phyloP scores from a whole-genome alignment of 2,329 filamentous ascomycete genomes.

The Scedosporium apiospermum region DNA sequence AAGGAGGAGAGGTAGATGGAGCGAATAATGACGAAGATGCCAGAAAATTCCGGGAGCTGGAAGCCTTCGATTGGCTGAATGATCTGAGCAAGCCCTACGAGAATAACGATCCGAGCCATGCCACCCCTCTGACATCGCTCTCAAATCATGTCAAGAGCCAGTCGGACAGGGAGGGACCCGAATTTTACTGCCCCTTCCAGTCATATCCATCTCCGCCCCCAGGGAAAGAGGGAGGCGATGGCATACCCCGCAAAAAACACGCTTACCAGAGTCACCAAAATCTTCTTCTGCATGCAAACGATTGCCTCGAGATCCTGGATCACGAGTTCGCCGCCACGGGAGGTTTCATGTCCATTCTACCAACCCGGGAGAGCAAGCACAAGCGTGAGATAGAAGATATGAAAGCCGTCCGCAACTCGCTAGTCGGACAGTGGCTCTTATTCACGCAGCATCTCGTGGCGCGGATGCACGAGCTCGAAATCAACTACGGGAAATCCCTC shows the following conservation, averaged over 20 bases:
- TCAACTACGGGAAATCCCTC: constrained; percentile 38
- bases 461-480: constrained; percentile 49
- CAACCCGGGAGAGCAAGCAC: constrained; percentile 26
- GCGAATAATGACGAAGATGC: constrained; percentile 8
- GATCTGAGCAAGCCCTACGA: constrained; percentile 38
- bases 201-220: constrained; percentile 12
- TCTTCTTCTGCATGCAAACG: constrained; percentile 48
- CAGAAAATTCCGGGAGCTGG: constrained; percentile 26
- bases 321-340: constrained; percentile 47
- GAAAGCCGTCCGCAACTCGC: constrained; percentile 34
- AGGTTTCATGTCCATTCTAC: constrained; percentile 45
- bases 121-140: constrained; percentile 35
- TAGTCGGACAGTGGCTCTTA: constrained; percentile 48
- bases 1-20: constrained; percentile 18
- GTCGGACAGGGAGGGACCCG: constrained; percentile 29
- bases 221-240: not conserved
- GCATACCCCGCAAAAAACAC: constrained; percentile 8
- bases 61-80: constrained; percentile 49
- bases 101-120: constrained; percentile 36
- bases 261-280: constrained; percentile 38
- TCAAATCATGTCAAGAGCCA: constrained; percentile 34
- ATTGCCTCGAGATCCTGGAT: constrained; percentile 49
- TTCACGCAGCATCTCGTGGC: constrained; percentile 42
- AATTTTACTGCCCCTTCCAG: constrained; percentile 37
- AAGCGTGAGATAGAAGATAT: constrained; percentile 23